These are phyloP conservation scores for Aspergillus ustus DNA, from an alignment of 2,329 filamentous ascomycete genomes.

Conservation along the genomic window DNA sequence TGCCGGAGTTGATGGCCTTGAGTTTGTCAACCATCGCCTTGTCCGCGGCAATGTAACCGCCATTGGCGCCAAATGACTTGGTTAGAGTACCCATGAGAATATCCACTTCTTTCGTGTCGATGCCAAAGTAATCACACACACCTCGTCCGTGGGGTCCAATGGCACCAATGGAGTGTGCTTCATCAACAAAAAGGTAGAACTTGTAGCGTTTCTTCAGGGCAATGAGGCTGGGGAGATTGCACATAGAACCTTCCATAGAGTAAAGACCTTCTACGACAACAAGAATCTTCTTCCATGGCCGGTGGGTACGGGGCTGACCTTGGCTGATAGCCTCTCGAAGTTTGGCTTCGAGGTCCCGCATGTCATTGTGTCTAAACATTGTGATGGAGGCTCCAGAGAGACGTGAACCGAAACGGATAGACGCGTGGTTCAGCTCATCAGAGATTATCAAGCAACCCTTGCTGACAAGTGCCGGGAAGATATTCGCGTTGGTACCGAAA, in stretches of 20 bases:
- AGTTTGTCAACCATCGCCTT: conserved; percentile 93
- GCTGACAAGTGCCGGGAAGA: conserved; percentile 88
- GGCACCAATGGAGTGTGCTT: conserved; percentile 94
- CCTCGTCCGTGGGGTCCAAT: conserved; percentile 86
- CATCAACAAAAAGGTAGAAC: conserved; percentile 93
- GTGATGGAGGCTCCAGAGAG: conserved; percentile 92
- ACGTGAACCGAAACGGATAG: conserved; percentile 92
- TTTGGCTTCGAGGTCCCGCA: conserved; percentile 80
- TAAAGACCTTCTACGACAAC: conserved; percentile 96
- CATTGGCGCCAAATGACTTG: conserved; percentile 98
- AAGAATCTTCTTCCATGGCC: conserved; percentile 98
- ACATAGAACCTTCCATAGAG: conserved; percentile 99
- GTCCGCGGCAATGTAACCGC: conserved; percentile 89
- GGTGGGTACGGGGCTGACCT: conserved; percentile 95
- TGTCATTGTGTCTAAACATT: conserved; percentile 98
- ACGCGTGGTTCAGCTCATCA: conserved; percentile 96
- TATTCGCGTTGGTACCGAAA: conserved; percentile 91
- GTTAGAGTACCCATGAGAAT: conserved; percentile 98
- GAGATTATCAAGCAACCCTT: conserved; percentile 95
- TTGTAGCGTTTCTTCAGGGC: conserved; percentile 94
- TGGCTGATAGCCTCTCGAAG: conserved; percentile 93
- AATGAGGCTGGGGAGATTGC: conserved; percentile 89
- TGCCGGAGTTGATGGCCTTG: conserved; percentile 80
- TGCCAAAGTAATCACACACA: conserved; percentile 95
- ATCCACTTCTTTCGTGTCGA: conserved; percentile 86